Percentiles rank a stretch among this genome's conserved stretches.
Evolutionary conservation across 2,329 filamentous ascomycete species (phyloP).

Genomic region (Sporothrix protearum): DNA sequence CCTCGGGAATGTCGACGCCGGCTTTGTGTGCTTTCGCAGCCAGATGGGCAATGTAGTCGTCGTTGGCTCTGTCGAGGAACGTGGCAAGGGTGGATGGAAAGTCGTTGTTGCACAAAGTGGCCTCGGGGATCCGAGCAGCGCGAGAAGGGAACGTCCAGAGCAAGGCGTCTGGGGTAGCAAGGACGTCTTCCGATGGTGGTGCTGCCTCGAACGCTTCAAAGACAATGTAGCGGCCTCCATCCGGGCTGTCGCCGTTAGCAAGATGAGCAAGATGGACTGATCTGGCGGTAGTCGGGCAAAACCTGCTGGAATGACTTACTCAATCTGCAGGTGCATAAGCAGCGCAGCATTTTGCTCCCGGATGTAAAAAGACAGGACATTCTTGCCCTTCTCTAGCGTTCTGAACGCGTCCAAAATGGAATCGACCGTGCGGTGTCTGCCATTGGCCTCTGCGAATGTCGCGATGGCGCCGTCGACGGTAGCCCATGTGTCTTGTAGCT

Average conservation of each 20-base stretch:
- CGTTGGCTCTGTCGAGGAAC: slow-evolving; percentile 56
- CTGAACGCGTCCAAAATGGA: no score
- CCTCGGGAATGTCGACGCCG: slow-evolving; percentile 46
- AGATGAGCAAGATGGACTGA: neutral
- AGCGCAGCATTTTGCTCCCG: no score
- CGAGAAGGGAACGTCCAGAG: slow-evolving; percentile 58
- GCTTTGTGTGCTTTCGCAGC: slow-evolving; percentile 52
- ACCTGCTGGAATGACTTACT: no score
- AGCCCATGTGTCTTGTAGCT: no score
- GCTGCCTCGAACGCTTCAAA: slow-evolving; percentile 61
- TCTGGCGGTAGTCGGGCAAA: no score
- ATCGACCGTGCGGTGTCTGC: no score
- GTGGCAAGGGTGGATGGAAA: slow-evolving; percentile 49
- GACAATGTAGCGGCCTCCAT: slow-evolving; percentile 30
- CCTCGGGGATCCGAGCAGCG: slow-evolving; percentile 45
- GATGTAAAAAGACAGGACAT: no score
- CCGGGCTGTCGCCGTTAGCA: neutral
- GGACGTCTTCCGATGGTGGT: slow-evolving; percentile 48
- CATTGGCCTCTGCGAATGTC: no score
- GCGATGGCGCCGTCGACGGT: no score
- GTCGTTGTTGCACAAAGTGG: slow-evolving; percentile 30
- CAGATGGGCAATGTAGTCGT: slow-evolving; percentile 42
- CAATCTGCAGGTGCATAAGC: no score
- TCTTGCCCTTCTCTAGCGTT: no score
- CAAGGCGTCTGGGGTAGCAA: slow-evolving; percentile 50